These are phyloP conservation scores for Saccharomycopsis fermentans DNA, from an alignment of 805 yeast genomes.

Conservation along the genomic window DNA sequence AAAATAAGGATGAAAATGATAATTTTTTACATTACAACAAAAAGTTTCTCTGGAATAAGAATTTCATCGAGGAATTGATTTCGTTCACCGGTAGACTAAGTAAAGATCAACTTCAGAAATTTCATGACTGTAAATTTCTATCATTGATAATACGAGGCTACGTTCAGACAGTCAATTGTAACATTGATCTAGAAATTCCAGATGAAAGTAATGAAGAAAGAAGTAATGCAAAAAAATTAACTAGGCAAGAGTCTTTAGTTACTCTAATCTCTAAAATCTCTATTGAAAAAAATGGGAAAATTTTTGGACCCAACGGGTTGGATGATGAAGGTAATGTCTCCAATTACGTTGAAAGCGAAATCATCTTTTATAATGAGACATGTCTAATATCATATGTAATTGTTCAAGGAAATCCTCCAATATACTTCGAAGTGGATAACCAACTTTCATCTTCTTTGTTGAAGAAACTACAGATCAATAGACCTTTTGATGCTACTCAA, in stretches of 20 bases:
- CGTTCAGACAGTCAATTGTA: conserved; percentile 53
- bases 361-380: conserved; percentile 44
- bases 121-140: conserved; percentile 63
- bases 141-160: conserved; percentile 87
- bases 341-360: conserved; percentile 83
- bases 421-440: conserved; percentile 87
- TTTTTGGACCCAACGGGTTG: conserved; percentile 78
- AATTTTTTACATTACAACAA: conserved; percentile 46
- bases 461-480: conserved; percentile 70
- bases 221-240: conserved; percentile 19
- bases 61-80: conserved; percentile 70
- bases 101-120: conserved; percentile 39
- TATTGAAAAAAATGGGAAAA: conserved; percentile 79
- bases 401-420: conserved; percentile 84
- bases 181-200: conserved; percentile 11
- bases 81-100: conserved; percentile 62
- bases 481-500: conserved; percentile 76
- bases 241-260: conserved; percentile 29
- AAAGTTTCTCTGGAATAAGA: conserved; percentile 85
- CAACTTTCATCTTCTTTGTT: conserved; percentile 41
- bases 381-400: conserved; percentile 68
- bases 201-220: conserved; percentile 1
- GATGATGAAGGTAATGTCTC: conserved; percentile 92
- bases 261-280: conserved; percentile 85
- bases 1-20: conserved; percentile 10